Percentiles rank a stretch among this genome's conserved stretches.
Conservation (phyloP, 2,329 filamentous ascomycete genomes). For the Capronia coronata region DNA sequence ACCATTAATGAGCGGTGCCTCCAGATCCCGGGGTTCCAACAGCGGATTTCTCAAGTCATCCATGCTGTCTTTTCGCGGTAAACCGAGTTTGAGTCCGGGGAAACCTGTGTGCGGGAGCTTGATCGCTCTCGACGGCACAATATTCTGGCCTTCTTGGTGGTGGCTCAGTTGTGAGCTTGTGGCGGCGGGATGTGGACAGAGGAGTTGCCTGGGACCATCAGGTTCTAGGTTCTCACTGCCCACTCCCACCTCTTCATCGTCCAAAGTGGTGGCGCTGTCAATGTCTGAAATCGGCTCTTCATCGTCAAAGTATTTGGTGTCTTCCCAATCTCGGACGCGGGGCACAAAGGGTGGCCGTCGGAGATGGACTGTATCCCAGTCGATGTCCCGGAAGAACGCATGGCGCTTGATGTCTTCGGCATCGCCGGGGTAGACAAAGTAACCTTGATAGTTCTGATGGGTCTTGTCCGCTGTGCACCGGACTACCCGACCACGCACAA, state of each 20-base stretch:
- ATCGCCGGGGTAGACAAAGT: conserved; percentile 74
- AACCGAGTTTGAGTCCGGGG: background rate
- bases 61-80: background rate
- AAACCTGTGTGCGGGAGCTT: conserved; percentile 5
- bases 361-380: conserved; percentile 69
- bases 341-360: conserved; percentile 74
- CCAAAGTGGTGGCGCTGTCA: conserved; percentile 42
- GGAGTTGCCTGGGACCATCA: background rate
- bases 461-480: conserved; percentile 31
- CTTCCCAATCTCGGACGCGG: conserved; percentile 58
- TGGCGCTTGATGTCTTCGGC: conserved; percentile 86
- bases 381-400: conserved; percentile 72
- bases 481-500: conserved; percentile 25
- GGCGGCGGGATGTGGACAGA: background rate
- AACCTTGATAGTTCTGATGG: conserved; percentile 40
- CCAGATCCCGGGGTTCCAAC: conserved; percentile 3
- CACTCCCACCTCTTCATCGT: conserved; percentile 37
- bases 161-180: conserved; percentile 16
- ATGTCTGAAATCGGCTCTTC: conserved; percentile 63
- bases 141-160: conserved; percentile 26
- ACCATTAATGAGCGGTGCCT: background rate
- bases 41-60: conserved; percentile 14
- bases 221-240: background rate
- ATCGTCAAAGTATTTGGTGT: conserved; percentile 87
- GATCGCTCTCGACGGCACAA: conserved; percentile 24